Conservation (phyloP, 371 early-diverging fungal species). For the Nematocida ausubeli region DNA sequence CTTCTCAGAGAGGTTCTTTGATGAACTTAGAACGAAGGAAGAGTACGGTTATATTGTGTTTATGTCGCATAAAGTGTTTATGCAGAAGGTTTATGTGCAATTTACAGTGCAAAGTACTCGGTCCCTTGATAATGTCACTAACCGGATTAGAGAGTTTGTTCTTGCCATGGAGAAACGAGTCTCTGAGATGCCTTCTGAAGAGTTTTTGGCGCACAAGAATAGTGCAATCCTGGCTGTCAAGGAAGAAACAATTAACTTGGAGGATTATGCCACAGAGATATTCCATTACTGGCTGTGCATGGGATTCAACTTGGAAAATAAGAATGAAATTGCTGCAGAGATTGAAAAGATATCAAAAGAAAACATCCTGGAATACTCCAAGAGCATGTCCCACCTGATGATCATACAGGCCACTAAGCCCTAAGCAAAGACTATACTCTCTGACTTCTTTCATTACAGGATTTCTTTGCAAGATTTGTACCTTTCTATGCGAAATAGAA, state of each 20-base stretch:
- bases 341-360: constrained; percentile 37
- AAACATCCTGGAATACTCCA: constrained; percentile 18
- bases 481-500: too few relatives aligned
- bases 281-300: constrained; percentile 5
- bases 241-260: constrained; percentile 22
- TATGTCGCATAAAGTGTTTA: not conserved
- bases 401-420: constrained; percentile 13
- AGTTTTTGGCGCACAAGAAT: constrained; percentile 16
- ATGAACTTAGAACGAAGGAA: constrained; percentile 64
- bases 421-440: not conserved
- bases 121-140: constrained; percentile 43
- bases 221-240: constrained; percentile 21
- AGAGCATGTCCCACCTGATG: not conserved
- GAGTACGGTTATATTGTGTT: constrained; percentile 64
- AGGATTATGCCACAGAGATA: constrained; percentile 36
- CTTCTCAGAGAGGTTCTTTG: constrained; percentile 62
- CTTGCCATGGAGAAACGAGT: constrained; percentile 20
- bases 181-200: constrained; percentile 23
- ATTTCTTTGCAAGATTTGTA: too few relatives aligned
- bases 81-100: constrained; percentile 23
- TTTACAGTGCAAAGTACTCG: constrained; percentile 62
- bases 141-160: constrained; percentile 58
- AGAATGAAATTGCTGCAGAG: constrained; percentile 1
- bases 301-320: constrained; percentile 36
- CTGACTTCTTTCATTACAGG: too few relatives aligned